Base-by-base conservation (phyloP, 2,329 filamentous ascomycete species). In the Curvularia spicifera region DNA sequence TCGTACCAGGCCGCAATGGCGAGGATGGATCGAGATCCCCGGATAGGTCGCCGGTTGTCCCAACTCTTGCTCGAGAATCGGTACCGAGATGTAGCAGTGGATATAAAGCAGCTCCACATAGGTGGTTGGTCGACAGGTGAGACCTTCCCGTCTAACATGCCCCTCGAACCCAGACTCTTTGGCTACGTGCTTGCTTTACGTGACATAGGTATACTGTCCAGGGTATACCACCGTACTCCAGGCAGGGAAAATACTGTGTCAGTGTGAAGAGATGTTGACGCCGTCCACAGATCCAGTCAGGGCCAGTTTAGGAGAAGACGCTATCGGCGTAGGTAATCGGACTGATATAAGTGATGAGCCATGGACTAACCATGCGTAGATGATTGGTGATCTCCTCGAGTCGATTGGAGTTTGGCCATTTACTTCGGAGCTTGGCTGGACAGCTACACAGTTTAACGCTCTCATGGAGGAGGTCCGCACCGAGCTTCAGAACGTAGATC, bases 321-420 rank as follows among this genome's bases (percentile, higher is more conserved):
- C 63, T 35, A 61, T 68, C 9, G 48, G 18, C 12, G 60, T 61
- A 58, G 10, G 60, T 60, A 48, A 6, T 35, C 5, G 18, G 31
- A 12, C 37, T 13, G 10, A 13, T 6, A 18, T n/a, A 10, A 13
- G 28, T 18, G 26, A 24, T 13, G 35, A 29, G n/a, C 26, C 4
- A 15, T 37, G 31, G 35, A 26, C 57, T 60, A 26, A 55, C 46
- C 13, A 22, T 28, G n/a, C 28, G 2, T 61, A 63, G 15, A 70
- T 76, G 57, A 62, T 78, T 26, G 68, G 68, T 10, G 71, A 76
- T 47, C 67, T 77, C 53, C 65, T 78, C 12, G 73, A 76, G 22
- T 78, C 76, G 10, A 68, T 74, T 13, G 71, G 74, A 8, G 61
- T 76, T 12, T 78, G 75, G 75, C 72, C 74, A 1, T 73, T 78